Evolutionary conservation across 352 stramenopile species (phyloP).

Genomic region (Pythium scleroteichum): DNA sequence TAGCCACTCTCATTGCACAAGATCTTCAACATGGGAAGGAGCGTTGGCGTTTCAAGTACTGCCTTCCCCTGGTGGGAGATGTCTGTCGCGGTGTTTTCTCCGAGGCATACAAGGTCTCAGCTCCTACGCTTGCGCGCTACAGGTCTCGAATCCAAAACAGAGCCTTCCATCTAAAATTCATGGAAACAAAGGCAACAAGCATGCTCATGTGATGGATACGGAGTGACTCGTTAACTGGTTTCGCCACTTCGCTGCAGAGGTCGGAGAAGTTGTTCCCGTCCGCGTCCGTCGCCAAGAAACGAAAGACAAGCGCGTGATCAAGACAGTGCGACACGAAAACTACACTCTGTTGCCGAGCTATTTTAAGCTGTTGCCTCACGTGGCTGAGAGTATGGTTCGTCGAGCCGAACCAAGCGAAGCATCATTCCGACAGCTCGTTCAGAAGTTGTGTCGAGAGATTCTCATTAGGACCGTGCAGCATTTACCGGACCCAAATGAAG

Average conservation of each 20-base stretch:
- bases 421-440: background rate
- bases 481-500: background rate
- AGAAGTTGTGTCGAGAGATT: constrained; percentile 4
- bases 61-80: constrained; percentile 2
- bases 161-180: background rate
- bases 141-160: background rate
- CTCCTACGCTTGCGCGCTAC: constrained; percentile 2
- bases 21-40: no score
- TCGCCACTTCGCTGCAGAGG: background rate
- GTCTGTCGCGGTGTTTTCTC: constrained; percentile 8
- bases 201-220: background rate
- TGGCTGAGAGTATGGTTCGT: constrained; percentile 6
- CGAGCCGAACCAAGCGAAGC: constrained; percentile 4
- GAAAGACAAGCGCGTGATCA: no score
- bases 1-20: no score
- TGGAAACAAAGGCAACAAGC: constrained; percentile 8
- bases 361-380: constrained; percentile 10
- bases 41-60: constrained; percentile 6
- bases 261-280: constrained; percentile 11
- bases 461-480: constrained; percentile 8
- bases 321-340: constrained; percentile 6
- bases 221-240: constrained; percentile 5
- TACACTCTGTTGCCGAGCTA: constrained; percentile 10
- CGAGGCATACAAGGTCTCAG: background rate
- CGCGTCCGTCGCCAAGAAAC: constrained; percentile 8